These are phyloP conservation scores for Aschersonia sp. DNA, from an alignment of 2,329 filamentous ascomycete species.

Conservation along the genomic window DNA sequence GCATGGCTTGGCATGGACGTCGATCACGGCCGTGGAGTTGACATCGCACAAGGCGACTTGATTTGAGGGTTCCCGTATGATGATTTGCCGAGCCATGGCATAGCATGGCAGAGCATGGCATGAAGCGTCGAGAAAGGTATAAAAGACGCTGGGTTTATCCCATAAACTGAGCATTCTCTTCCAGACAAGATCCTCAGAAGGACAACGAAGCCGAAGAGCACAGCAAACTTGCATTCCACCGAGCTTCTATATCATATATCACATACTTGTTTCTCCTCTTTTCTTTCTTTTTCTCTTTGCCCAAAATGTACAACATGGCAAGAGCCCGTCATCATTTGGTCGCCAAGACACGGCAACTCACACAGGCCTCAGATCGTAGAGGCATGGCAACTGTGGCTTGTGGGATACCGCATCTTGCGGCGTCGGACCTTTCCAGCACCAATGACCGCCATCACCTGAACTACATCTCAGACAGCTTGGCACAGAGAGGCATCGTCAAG, in stretches of 20 bases:
- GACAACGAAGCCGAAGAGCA: too few species aligned
- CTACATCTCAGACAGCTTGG: background rate
- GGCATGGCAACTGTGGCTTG: background rate
- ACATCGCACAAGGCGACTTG: background rate
- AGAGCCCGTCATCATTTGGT: background rate
- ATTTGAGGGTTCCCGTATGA: background rate
- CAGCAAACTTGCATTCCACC: too few species aligned
- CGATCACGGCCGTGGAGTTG: background rate
- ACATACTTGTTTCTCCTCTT: background rate
- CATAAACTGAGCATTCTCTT: too few species aligned
- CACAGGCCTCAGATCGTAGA: background rate
- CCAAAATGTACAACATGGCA: background rate
- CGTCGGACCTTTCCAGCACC: background rate
- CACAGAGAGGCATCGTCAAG: conserved; percentile 18
- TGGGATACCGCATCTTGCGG: background rate
- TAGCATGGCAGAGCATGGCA: too few species aligned
- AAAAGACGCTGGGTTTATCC: too few species aligned
- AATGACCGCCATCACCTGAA: background rate
- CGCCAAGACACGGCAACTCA: background rate
- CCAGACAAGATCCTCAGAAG: too few species aligned
- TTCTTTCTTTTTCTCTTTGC: background rate
- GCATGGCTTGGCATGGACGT: background rate
- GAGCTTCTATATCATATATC: background rate
- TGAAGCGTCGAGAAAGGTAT: too few species aligned
- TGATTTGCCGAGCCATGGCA: background rate